Base-by-base conservation (phyloP, 345 rosid species). In the Physaria fendleri region DNA sequence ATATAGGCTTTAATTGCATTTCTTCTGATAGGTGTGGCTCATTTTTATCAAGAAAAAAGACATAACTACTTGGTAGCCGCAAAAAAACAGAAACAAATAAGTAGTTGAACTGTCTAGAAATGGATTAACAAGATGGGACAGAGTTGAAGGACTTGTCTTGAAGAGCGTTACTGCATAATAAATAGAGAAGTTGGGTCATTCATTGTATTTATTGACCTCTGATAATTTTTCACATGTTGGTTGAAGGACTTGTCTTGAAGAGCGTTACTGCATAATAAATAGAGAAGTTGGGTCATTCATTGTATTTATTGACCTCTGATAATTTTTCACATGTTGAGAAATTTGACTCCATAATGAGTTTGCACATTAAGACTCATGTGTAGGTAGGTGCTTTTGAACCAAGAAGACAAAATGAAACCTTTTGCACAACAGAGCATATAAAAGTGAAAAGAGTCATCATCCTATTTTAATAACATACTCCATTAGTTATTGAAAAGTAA, bases 251-350 rank as follows among this genome's bases (percentile, higher is more conserved):
- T 69, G 68, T 55, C 63, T 9, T 32, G n/a, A 14, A 11, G 62
- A n/a, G 34, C 2, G 2, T 39, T 25, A 42, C 41, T 60, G 53
- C 62, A 46, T 30, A 46, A 22, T 62, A 22, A 55, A 62, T 17
- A 43, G 24, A 42, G 55, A 4, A 17, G 17, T 52, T 43, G 21
- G 44, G 25, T 37, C 59, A 25, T n/a, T n/a, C n/a, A n/a, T 55
- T 61, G 38, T 37, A 56, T 43, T 53, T 38, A 62, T 38, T 62
- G 34, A 44, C 21, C 13, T 32, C 24, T 59, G 23, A 42, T 58
- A 45, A 11, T 21, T 39, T n/a, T 37, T 38, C 73, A 61, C 73
- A 61, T 61, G n/a, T n/a, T n/a, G n/a, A n/a, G n/a, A n/a, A n/a
- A n/a, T n/a, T n/a, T n/a, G n/a, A n/a, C n/a, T n/a, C n/a, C n/a